Evolutionary conservation across 345 rosid species (phyloP), one percentile per base, ranked within the genome.

Genomic region (Reutealis trisperma): DNA sequence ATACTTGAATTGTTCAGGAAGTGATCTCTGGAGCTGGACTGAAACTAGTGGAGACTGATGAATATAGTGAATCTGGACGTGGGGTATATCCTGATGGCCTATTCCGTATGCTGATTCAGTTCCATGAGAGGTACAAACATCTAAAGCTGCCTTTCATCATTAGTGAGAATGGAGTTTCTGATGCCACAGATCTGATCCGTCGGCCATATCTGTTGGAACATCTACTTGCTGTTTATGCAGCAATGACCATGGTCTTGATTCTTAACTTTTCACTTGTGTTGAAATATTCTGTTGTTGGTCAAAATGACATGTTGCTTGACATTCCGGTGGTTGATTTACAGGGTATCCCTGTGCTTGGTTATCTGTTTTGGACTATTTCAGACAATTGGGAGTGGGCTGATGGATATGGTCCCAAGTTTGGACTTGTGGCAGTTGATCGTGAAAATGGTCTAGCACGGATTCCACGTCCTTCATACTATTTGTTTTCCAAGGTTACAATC

Each of bases 361-460:
- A 93, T 86, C 59, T 93, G 19, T 95, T 94, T 81, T 95, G 99
- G 99, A 95, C 99, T 54, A 88, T 89, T 68, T 95, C 99, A 22
- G 99, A 93, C 82, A 95, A 95, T 75, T 95, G 99, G 99, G 99
- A 95, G 84, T 95, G 98, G 99, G 99, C 99, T 71, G 97, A 94
- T 86, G 98, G 98, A 42, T 94, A 94, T 80, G 98, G 98, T 81
- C 98, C 98, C 59, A 94, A 94, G 86, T 94, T 94, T 82, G 98
- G 98, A 74, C 93, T 94, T 60, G 97, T 91, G 25, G 89, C 91
- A 11, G 98, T 93, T 74, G 94, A 94, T 80, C 93, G 98, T 68
- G 82, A 89, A 75, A 90, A 93, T 77, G 44, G 71, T 81, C 89
- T 94, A 76, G 88, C 94, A 57, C 84, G 98, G 71, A 82, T 79